phyloP scores from a whole-genome alignment of 352 stramenopile genomes.

The Aphanomyces cochlioides region DNA sequence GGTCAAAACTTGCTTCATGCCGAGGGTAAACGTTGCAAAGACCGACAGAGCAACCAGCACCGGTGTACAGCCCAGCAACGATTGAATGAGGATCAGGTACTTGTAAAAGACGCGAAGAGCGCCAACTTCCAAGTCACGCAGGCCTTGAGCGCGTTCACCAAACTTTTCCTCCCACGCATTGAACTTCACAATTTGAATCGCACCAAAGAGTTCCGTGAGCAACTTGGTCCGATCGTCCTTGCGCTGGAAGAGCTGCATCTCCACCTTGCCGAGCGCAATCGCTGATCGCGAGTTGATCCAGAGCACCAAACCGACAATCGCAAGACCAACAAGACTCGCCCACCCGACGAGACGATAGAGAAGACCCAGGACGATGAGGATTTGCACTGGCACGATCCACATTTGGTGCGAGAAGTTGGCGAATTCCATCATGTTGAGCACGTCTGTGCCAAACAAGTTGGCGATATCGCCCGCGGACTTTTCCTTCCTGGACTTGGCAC shows the following conservation, averaged over 20 bases:
- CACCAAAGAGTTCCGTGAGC: not conserved
- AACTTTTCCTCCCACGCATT: slow-evolving; percentile 4
- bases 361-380: not conserved
- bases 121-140: not conserved
- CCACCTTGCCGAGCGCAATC: not conserved
- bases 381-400: not conserved
- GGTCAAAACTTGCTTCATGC: slow-evolving; percentile 23
- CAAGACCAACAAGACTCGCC: slow-evolving; percentile 6
- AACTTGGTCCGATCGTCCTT: not conserved
- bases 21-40: slow-evolving; percentile 40
- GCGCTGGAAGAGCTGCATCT: not conserved
- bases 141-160: not conserved
- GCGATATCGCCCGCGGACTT: slow-evolving; percentile 81
- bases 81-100: slow-evolving; percentile 42
- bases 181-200: not conserved
- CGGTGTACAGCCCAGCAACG: slow-evolving; percentile 45
- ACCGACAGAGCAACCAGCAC: slow-evolving; percentile 52
- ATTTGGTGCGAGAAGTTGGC: not conserved
- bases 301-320: not conserved
- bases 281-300: not conserved
- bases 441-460: slow-evolving; percentile 93
- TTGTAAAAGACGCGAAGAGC: slow-evolving; percentile 31
- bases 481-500: slow-evolving; percentile 51
- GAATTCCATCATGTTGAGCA: slow-evolving; percentile 86
- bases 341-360: not conserved